Percentiles rank a stretch among this genome's conserved stretches.
Conservation (phyloP, 768 basidiomycete genomes). For the Galerina sulciceps region DNA sequence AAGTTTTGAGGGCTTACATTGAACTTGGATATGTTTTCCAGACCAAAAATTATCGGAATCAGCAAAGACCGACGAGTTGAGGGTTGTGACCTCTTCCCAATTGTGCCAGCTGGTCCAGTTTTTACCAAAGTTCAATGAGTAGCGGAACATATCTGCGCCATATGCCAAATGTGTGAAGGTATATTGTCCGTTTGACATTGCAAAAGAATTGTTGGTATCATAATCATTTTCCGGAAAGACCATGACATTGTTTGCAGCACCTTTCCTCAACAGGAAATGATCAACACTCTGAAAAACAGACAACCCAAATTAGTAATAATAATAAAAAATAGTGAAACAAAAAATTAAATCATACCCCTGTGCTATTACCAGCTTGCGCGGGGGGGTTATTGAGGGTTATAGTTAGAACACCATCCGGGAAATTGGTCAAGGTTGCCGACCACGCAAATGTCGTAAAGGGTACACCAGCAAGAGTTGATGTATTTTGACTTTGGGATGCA, state of each 20-base stretch:
- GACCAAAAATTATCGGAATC: constrained; percentile 67
- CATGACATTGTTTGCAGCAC: constrained; percentile 73
- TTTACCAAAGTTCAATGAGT: constrained; percentile 84
- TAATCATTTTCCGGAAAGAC: constrained; percentile 89
- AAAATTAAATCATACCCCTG: constrained; percentile 52
- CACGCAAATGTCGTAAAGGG: constrained; percentile 70
- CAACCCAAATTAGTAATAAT: constrained; percentile 6
- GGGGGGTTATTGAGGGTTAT: constrained; percentile 65
- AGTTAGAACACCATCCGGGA: constrained; percentile 84
- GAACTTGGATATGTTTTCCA: constrained; percentile 86
- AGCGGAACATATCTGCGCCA: constrained; percentile 88
- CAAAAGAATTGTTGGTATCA: constrained; percentile 58
- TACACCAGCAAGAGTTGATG: constrained; percentile 55
- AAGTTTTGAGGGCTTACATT: constrained; percentile 62
- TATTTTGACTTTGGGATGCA: constrained; percentile 49
- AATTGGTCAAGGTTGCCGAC: constrained; percentile 72
- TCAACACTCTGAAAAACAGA: constrained; percentile 58
- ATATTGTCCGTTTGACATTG: constrained; percentile 64
- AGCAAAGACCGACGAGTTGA: constrained; percentile 62
- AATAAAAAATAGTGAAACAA: not conserved
- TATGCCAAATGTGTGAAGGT: constrained; percentile 81
- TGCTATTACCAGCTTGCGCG: constrained; percentile 42
- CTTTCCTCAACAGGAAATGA: constrained; percentile 83
- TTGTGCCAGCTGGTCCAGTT: constrained; percentile 82
- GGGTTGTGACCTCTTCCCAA: constrained; percentile 76